Percentiles rank a stretch among this genome's conserved stretches.
Evolutionary conservation across 2,329 filamentous ascomycete species (phyloP).

Genomic region (Cercospora janseana): DNA sequence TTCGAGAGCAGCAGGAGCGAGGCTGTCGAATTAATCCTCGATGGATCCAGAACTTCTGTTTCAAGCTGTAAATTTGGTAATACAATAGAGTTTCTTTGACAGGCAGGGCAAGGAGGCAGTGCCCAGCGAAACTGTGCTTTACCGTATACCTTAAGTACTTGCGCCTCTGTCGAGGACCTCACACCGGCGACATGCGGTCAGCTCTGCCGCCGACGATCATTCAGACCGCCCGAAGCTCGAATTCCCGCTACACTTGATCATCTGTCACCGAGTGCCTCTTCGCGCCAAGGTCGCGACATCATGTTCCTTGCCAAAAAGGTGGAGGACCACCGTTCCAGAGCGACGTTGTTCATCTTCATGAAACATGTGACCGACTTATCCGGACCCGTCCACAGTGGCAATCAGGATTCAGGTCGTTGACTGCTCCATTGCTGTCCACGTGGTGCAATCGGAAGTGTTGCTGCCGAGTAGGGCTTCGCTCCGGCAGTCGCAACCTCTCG

Average conservation of each 20-base stretch:
- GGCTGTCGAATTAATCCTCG: too few relatives aligned
- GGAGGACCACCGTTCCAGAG: background rate
- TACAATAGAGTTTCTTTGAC: too few relatives aligned
- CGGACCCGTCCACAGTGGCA: background rate
- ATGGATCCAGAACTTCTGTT: too few relatives aligned
- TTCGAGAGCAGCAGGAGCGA: too few relatives aligned
- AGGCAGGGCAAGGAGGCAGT: too few relatives aligned
- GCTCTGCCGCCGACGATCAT: background rate
- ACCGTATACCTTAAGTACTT: too few relatives aligned
- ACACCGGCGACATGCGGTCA: background rate
- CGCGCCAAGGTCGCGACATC: background rate
- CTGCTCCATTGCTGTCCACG: background rate
- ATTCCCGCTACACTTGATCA: background rate
- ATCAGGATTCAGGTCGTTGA: background rate
- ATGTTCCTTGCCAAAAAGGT: background rate
- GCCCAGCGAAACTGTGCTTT: too few relatives aligned
- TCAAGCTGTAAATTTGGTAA: too few relatives aligned
- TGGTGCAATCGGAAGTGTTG: constrained; percentile 7
- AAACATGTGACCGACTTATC: too few relatives aligned
- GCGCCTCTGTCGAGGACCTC: too few relatives aligned
- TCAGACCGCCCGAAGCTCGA: background rate
- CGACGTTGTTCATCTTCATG: too few relatives aligned
- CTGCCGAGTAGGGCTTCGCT: constrained; percentile 1
- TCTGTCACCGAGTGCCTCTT: background rate
- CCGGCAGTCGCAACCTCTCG: background rate